Evolutionary conservation across 495 filamentous ascomycete species (phyloP).

Genomic region (Pseudomonodictys pantanalensis): DNA sequence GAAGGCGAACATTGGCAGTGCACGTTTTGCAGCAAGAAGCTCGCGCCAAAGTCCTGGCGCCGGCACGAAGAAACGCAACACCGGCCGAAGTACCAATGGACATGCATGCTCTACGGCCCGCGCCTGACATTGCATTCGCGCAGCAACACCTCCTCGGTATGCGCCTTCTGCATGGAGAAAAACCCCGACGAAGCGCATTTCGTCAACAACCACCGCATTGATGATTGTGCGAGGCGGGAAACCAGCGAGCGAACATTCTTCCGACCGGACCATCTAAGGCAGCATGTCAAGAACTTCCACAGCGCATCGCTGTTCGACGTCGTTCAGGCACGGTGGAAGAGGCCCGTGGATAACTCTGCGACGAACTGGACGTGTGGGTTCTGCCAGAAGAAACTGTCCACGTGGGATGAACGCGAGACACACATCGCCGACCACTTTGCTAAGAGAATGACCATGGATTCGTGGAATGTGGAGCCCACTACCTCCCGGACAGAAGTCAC

Average conservation of each 20-base stretch:
- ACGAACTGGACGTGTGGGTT: constrained; percentile 27
- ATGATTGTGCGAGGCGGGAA: constrained; percentile 21
- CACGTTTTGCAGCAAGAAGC: constrained; percentile 25
- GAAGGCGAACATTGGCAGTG: constrained; percentile 32
- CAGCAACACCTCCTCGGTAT: constrained; percentile 9
- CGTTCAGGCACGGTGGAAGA: constrained; percentile 25
- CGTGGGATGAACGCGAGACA: constrained; percentile 24
- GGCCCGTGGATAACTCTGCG: neutral
- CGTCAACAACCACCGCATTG: constrained; percentile 17
- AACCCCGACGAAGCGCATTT: constrained; percentile 28
- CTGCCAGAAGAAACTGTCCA: constrained; percentile 4
- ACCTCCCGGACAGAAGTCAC: neutral
- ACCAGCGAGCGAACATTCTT: constrained; percentile 23
- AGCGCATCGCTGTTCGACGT: constrained; percentile 15
- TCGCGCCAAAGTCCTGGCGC: constrained; percentile 32
- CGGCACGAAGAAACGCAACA: constrained; percentile 37
- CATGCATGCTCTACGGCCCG: constrained; percentile 33
- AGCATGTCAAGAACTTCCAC: constrained; percentile 34
- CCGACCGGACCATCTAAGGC: constrained; percentile 30
- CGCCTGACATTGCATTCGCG: constrained; percentile 12
- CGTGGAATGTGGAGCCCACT: neutral
- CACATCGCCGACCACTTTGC: constrained; percentile 33
- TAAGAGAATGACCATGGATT: constrained; percentile 24
- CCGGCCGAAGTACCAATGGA: constrained; percentile 24
- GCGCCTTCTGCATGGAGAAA: constrained; percentile 30